Conservation (phyloP, 805 yeast genomes). For the Monosporozyma servazzii region DNA sequence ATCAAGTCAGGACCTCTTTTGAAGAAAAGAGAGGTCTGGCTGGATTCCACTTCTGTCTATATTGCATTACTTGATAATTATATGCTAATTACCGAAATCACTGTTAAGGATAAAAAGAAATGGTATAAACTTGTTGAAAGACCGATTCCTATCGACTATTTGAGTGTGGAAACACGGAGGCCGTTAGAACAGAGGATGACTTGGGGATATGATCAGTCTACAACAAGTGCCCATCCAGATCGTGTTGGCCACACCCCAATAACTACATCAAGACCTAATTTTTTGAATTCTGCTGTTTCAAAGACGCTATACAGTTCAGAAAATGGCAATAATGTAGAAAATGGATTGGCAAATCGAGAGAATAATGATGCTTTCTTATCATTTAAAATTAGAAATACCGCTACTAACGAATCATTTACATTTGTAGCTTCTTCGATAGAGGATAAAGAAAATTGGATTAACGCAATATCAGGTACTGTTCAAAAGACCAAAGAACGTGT, state of each 20-base stretch:
- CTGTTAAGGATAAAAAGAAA: constrained; percentile 32
- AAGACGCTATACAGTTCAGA: constrained; percentile 9
- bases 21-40: constrained; percentile 56
- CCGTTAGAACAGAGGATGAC: constrained; percentile 4
- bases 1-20: constrained; percentile 48
- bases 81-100: constrained; percentile 52
- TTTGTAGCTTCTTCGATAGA: constrained; percentile 38
- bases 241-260: constrained; percentile 12
- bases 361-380: constrained; percentile 14
- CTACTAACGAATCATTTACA: constrained; percentile 45
- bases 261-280: constrained; percentile 16
- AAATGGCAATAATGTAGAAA: not conserved
- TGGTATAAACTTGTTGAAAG: constrained; percentile 40
- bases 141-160: constrained; percentile 53
- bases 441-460: constrained; percentile 54
- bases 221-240: not conserved
- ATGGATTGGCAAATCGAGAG: constrained; percentile 12
- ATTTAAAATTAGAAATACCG: constrained; percentile 51
- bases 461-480: constrained; percentile 41
- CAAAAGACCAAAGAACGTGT: constrained; percentile 30
- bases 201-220: not conserved
- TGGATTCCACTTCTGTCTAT: constrained; percentile 43
- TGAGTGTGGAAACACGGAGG: constrained; percentile 42
- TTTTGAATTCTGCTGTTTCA: constrained; percentile 17
- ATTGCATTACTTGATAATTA: constrained; percentile 64